phyloP scores from a whole-genome alignment of 345 rosid species.

The Sonneratia alba region DNA sequence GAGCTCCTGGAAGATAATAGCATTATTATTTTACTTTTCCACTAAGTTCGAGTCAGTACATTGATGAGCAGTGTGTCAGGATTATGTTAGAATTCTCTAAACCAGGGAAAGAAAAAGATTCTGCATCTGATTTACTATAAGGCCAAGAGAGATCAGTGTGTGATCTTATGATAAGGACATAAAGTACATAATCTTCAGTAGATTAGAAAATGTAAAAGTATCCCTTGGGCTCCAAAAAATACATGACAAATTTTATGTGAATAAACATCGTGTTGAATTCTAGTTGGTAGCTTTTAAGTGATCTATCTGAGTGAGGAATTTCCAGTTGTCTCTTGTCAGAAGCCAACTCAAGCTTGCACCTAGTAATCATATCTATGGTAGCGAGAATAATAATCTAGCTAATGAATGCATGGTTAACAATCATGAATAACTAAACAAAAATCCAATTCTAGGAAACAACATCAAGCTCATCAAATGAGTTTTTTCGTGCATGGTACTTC shows the following conservation, averaged over 20 bases:
- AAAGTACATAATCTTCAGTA: not conserved
- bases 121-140: too few species aligned
- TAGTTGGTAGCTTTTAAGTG: not conserved
- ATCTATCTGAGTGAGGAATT: not conserved
- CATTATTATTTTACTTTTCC: too few species aligned
- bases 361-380: too few species aligned
- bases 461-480: not conserved
- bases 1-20: too few species aligned
- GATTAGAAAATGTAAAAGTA: too few species aligned
- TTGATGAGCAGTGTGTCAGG: not conserved
- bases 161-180: not conserved
- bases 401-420: too few species aligned
- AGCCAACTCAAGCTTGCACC: not conserved
- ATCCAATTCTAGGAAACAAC: not conserved
- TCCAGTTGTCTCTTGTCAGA: not conserved
- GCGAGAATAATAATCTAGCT: not conserved
- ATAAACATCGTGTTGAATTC: not conserved
- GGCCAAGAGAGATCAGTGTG: not conserved
- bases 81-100: not conserved
- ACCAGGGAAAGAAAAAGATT: not conserved
- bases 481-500: not conserved
- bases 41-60: not conserved
- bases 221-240: not conserved
- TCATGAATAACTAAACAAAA: not conserved
- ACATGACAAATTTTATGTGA: not conserved